Percentiles rank a stretch among this genome's conserved stretches.
Conservation (phyloP, 2,329 filamentous ascomycete species). For the Rhinocladiella mackenziei region DNA sequence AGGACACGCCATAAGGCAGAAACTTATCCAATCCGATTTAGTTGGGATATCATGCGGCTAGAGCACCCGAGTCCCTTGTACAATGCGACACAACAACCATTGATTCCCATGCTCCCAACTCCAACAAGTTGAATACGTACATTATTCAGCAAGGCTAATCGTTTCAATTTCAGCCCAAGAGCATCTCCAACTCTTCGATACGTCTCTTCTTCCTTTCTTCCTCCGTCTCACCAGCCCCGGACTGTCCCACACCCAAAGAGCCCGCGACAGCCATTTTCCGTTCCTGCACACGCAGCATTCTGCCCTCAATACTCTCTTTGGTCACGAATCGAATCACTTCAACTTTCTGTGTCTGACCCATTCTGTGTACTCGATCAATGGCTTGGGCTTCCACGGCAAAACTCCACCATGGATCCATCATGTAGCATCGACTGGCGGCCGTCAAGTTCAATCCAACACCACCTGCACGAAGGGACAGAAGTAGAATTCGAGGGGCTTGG, state of each 20-base stretch:
- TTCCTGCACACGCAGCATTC: constrained; percentile 91
- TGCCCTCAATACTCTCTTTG: constrained; percentile 84
- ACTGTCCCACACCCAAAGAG: constrained; percentile 84
- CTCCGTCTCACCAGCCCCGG: constrained; percentile 80
- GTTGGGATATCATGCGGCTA: too few species aligned
- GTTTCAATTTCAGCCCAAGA: constrained; percentile 57
- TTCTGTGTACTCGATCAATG: constrained; percentile 94
- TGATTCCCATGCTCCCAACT: too few species aligned
- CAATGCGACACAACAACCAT: background rate
- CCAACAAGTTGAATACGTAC: too few species aligned
- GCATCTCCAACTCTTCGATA: constrained; percentile 89
- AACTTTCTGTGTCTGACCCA: constrained; percentile 87
- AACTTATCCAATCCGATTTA: too few species aligned
- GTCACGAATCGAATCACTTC: constrained; percentile 85
- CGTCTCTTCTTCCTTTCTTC: constrained; percentile 86
- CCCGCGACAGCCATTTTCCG: constrained; percentile 86
- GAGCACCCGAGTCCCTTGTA: too few species aligned
- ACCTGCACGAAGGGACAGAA: constrained; percentile 82
- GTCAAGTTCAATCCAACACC: constrained; percentile 93
- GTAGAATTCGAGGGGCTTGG: constrained; percentile 53
- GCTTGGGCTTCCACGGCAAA: constrained; percentile 95
- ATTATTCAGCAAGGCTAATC: too few species aligned
- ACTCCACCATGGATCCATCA: constrained; percentile 99
- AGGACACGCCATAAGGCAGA: too few species aligned
- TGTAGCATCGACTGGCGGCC: constrained; percentile 81